These are phyloP conservation scores for Trichoderma pleuroti DNA, from an alignment of 2,329 filamentous ascomycete species.

Conservation along the genomic window DNA sequence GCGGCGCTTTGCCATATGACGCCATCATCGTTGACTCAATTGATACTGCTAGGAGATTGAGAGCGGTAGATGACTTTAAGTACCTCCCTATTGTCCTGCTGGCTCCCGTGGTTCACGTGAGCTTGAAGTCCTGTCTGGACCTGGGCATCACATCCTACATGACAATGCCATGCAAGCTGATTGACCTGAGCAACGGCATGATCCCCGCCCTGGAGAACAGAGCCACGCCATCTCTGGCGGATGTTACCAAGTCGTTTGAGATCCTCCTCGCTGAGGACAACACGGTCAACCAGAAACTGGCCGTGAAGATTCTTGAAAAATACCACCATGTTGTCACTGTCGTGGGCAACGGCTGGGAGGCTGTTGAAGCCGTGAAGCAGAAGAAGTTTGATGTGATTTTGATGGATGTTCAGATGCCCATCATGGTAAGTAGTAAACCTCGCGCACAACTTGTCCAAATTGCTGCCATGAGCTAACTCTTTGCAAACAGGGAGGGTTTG, in stretches of 20 bases:
- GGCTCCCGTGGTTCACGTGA: conserved; percentile 84
- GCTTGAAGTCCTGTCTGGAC: conserved; percentile 87
- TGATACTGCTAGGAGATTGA: conserved; percentile 78
- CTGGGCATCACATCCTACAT: conserved; percentile 98
- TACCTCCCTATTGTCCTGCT: conserved; percentile 94
- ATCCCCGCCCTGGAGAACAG: conserved; percentile 91
- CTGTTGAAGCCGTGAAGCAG: conserved; percentile 85
- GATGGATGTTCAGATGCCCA: conserved; percentile 99
- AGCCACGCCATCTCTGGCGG: conserved; percentile 83
- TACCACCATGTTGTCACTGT: conserved; percentile 92
- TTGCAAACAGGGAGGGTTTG: conserved; percentile 73
- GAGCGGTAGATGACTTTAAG: conserved; percentile 91
- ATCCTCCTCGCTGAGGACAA: conserved; percentile 96
- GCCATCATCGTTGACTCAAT: conserved; percentile 95
- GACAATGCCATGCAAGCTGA: conserved; percentile 91
- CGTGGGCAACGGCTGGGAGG: conserved; percentile 91
- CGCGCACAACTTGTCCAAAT: background rate
- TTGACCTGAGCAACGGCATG: conserved; percentile 94
- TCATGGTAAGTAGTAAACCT: conserved; percentile 65
- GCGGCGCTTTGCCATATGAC: conserved; percentile 71
- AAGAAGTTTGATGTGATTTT: conserved; percentile 94
- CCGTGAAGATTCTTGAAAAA: conserved; percentile 95
- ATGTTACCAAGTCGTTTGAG: conserved; percentile 93
- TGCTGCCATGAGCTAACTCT: background rate
- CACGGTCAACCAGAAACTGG: conserved; percentile 90